Percentiles rank a stretch among this genome's conserved stretches.
These are phyloP conservation scores for Solanum habrochaites DNA, from an alignment of 257 asterid species.

Conservation along the genomic window DNA sequence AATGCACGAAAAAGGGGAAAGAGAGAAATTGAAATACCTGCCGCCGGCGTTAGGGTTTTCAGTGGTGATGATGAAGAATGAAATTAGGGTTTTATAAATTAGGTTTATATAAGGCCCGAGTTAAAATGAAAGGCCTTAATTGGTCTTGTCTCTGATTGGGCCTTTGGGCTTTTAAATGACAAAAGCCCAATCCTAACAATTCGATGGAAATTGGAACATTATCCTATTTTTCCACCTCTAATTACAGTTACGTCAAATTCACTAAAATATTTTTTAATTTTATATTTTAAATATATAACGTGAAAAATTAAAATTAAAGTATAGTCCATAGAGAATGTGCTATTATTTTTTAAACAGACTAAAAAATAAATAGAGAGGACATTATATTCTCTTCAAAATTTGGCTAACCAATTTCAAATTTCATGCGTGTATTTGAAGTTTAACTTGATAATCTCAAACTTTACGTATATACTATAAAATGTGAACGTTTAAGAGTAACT, in stretches of 20 bases:
- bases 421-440: neutral
- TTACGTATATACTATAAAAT: neutral
- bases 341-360: too few species aligned
- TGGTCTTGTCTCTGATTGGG: neutral
- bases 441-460: neutral
- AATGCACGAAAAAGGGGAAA: neutral
- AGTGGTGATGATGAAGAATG: neutral
- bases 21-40: neutral
- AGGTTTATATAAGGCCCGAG: neutral
- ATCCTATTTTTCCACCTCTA: neutral
- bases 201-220: neutral
- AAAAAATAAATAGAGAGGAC: too few species aligned
- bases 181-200: neutral
- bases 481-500: too few species aligned
- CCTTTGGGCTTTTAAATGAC: neutral
- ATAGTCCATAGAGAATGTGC: rapidly evolving
- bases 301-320: too few species aligned
- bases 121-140: neutral
- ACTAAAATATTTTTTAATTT: too few species aligned
- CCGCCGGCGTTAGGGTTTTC: neutral
- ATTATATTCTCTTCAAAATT: neutral
- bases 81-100: neutral
- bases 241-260: neutral
- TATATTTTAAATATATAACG: too few species aligned
- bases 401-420: neutral